A percentile compares a stretch with the other conserved stretches of the same genome.
phyloP scores from a whole-genome alignment of 805 yeast genomes.

The Debaryomyces hansenii region DNA sequence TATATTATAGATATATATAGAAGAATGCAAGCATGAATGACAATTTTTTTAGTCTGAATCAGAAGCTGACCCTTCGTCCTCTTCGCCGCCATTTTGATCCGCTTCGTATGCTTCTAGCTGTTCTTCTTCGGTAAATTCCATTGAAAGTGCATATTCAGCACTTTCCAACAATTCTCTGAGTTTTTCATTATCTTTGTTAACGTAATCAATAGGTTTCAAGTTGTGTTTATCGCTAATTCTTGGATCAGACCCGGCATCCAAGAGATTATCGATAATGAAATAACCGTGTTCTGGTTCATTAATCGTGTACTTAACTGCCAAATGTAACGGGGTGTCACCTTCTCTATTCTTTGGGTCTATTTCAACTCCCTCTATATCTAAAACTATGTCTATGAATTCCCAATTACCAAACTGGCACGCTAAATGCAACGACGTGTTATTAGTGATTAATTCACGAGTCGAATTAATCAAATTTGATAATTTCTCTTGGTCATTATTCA shows the following conservation, averaged over 20 bases:
- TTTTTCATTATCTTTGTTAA: constrained; percentile 51
- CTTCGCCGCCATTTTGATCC: constrained; percentile 38
- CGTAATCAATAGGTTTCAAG: constrained; percentile 74
- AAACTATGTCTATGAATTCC: constrained; percentile 77
- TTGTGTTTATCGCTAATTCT: constrained; percentile 46
- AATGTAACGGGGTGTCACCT: constrained; percentile 88
- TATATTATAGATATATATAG: constrained; percentile 2
- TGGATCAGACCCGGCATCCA: constrained; percentile 92
- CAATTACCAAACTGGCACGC: constrained; percentile 81
- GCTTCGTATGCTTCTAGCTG: constrained; percentile 27
- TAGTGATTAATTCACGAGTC: constrained; percentile 67
- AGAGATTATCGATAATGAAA: constrained; percentile 72
- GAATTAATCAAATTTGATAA: constrained; percentile 59
- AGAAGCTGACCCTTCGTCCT: constrained; percentile 30
- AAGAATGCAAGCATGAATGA: not conserved
- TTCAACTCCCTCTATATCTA: constrained; percentile 89
- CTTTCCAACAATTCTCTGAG: constrained; percentile 68
- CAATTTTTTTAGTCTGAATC: constrained; percentile 25
- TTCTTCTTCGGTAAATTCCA: constrained; percentile 31
- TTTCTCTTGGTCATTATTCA: constrained; percentile 37
- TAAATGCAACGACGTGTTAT: constrained; percentile 78
- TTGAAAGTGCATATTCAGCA: constrained; percentile 72
- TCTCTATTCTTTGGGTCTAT: constrained; percentile 78
- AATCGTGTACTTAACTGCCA: constrained; percentile 72
- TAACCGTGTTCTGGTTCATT: constrained; percentile 85